phyloP scores from a whole-genome alignment of 2,329 filamentous ascomycete genomes.

The Colletotrichum plurivorum region DNA sequence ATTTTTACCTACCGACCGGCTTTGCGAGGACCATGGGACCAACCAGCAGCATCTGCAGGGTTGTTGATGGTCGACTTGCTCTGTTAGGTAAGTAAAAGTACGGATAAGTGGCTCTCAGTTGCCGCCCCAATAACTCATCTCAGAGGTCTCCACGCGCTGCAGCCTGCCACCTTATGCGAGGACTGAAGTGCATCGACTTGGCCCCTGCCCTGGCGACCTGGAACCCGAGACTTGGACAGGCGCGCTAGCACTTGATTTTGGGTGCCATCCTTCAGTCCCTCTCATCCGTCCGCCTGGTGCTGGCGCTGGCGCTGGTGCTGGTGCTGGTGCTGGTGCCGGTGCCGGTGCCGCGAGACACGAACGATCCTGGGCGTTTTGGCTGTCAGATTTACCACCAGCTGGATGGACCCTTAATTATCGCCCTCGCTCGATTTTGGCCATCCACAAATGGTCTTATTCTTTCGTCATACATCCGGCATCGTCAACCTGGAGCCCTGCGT shows the following conservation, averaged over 20 bases:
- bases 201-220: too few species aligned
- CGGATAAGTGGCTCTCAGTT: conserved; percentile 15
- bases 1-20: conserved; percentile 1
- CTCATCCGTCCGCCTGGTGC: conserved; percentile 6
- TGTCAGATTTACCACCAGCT: conserved; percentile 6
- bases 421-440: conserved; percentile 3
- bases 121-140: conserved; percentile 11
- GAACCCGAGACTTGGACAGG: not conserved
- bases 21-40: not conserved
- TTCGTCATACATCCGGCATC: conserved; percentile 23
- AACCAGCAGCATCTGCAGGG: not conserved
- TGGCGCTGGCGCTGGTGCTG: too few species aligned
- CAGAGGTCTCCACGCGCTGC: not conserved
- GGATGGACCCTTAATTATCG: conserved; percentile 11
- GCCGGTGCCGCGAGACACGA: conserved; percentile 20
- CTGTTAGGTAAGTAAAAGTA: conserved; percentile 11
- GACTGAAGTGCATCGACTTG: too few species aligned
- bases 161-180: not conserved
- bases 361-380: conserved; percentile 6
- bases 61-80: conserved; percentile 16
- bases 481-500: conserved; percentile 31
- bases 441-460: conserved; percentile 19
- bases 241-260: not conserved
- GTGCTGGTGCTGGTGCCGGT: not conserved
- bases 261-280: not conserved